Conservation (phyloP, 345 rosid species). For the Moricandia moricandioides region DNA sequence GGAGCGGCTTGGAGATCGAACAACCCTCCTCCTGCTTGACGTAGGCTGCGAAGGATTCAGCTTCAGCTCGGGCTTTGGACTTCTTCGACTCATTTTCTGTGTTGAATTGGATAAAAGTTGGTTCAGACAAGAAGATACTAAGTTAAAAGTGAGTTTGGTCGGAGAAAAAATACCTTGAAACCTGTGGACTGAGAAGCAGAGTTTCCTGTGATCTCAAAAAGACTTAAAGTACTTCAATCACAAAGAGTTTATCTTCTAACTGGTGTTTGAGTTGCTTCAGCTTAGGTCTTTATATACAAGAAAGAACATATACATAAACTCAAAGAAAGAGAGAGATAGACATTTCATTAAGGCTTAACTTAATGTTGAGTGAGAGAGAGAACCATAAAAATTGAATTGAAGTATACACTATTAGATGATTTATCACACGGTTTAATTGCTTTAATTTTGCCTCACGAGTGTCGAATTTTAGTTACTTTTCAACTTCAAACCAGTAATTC, state of each 20-base stretch:
- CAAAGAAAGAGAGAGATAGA: slow-evolving; percentile 38
- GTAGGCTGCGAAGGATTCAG: slow-evolving; percentile 89
- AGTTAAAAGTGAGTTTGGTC: slow-evolving; percentile 15
- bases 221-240: slow-evolving; percentile 8
- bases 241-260: slow-evolving; percentile 27
- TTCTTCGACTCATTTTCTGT: slow-evolving; percentile 71
- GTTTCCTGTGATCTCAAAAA: slow-evolving; percentile 16
- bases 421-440: slow-evolving; percentile 6
- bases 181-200: slow-evolving; percentile 19
- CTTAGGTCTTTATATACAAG: slow-evolving; percentile 54
- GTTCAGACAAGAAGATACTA: slow-evolving; percentile 14
- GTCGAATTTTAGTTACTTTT: slow-evolving; percentile 28
- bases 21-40: slow-evolving; percentile 38
- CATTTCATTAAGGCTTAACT: slow-evolving; percentile 67
- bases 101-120: neutral
- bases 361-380: slow-evolving; percentile 60
- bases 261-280: slow-evolving; percentile 40
- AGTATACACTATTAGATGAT: slow-evolving; percentile 6
- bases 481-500: slow-evolving; percentile 23
- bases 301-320: slow-evolving; percentile 39
- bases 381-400: slow-evolving; percentile 42
- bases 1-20: slow-evolving; percentile 64
- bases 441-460: slow-evolving; percentile 30
- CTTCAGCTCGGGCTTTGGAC: slow-evolving; percentile 82
- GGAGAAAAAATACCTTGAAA: slow-evolving; percentile 32